phyloP scores from a whole-genome alignment of 2,329 filamentous ascomycete species.

The Neonectria neomacrospora region DNA sequence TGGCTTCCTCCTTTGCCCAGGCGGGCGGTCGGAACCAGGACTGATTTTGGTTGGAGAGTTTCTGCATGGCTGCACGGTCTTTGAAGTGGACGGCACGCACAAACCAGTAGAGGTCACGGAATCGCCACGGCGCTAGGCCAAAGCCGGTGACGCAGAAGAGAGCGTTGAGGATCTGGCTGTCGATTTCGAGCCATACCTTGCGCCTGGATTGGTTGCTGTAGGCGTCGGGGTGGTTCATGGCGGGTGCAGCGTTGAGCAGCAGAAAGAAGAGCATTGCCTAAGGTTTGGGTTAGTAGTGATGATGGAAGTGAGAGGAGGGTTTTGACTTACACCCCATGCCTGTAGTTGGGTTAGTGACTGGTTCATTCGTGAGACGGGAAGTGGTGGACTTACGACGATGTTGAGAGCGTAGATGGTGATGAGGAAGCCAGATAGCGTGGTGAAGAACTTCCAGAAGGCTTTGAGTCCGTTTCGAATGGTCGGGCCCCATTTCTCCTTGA shows the following conservation, averaged over 20 bases:
- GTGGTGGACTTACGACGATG: constrained; percentile 40
- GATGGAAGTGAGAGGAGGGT: background rate
- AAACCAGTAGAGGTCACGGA: constrained; percentile 77
- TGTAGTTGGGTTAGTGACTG: constrained; percentile 12
- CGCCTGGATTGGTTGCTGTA: constrained; percentile 77
- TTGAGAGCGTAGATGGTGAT: constrained; percentile 47
- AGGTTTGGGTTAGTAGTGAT: background rate
- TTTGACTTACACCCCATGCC: constrained; percentile 42
- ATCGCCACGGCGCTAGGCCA: constrained; percentile 83
- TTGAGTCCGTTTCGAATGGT: constrained; percentile 41
- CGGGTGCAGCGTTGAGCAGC: constrained; percentile 38
- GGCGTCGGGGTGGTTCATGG: constrained; percentile 53
- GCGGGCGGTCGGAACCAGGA: constrained; percentile 44
- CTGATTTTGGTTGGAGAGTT: constrained; percentile 38
- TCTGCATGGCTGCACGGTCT: constrained; percentile 35
- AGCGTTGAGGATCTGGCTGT: constrained; percentile 81
- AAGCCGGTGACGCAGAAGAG: constrained; percentile 89
- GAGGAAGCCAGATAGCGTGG: constrained; percentile 42
- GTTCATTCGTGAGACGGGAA: background rate
- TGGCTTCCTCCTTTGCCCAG: constrained; percentile 31
- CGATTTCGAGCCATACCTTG: constrained; percentile 83
- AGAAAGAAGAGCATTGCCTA: constrained; percentile 47
- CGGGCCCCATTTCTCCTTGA: constrained; percentile 40
- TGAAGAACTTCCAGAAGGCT: constrained; percentile 47
- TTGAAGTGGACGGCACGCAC: constrained; percentile 34